Percentiles rank a stretch among this genome's conserved stretches.
These are phyloP conservation scores for Ilex paraguariensis DNA, from an alignment of 305 asterid species.

Conservation along the genomic window DNA sequence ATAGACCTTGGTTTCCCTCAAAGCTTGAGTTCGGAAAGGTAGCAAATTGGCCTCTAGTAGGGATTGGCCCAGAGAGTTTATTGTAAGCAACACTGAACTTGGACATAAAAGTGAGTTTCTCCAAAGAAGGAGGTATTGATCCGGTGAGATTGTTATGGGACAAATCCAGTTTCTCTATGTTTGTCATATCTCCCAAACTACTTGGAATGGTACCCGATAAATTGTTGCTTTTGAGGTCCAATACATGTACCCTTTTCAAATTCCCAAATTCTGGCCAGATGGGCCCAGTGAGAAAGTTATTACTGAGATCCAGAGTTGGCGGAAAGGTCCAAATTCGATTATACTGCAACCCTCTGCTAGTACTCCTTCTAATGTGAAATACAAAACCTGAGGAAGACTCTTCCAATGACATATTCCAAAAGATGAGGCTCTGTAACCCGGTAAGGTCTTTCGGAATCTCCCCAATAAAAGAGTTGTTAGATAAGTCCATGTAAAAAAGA, in stretches of 20 bases:
- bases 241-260: constrained; percentile 47
- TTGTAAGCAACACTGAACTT: constrained; percentile 59
- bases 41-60: constrained; percentile 46
- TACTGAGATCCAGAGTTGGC: constrained; percentile 61
- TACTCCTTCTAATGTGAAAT: constrained; percentile 45
- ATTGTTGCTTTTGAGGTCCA: constrained; percentile 57
- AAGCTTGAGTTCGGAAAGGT: constrained; percentile 57
- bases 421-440: constrained; percentile 36
- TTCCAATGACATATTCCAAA: constrained; percentile 27
- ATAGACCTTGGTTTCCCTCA: constrained; percentile 55
- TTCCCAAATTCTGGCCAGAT: constrained; percentile 77
- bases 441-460: constrained; percentile 58
- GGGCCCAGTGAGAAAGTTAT: constrained; percentile 54
- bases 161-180: constrained; percentile 61
- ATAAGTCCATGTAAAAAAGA: constrained; percentile 71
- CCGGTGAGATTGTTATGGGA: constrained; percentile 57
- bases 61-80: constrained; percentile 48
- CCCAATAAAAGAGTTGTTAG: constrained; percentile 62
- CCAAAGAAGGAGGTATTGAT: constrained; percentile 50
- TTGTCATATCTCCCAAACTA: constrained; percentile 43
- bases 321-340: constrained; percentile 54
- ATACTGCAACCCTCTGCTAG: constrained; percentile 33
- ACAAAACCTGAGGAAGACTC: constrained; percentile 53
- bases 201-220: constrained; percentile 57
- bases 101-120: constrained; percentile 43